Conservation (phyloP, 2,329 filamentous ascomycete genomes). For the Huntiella moniliformis region DNA sequence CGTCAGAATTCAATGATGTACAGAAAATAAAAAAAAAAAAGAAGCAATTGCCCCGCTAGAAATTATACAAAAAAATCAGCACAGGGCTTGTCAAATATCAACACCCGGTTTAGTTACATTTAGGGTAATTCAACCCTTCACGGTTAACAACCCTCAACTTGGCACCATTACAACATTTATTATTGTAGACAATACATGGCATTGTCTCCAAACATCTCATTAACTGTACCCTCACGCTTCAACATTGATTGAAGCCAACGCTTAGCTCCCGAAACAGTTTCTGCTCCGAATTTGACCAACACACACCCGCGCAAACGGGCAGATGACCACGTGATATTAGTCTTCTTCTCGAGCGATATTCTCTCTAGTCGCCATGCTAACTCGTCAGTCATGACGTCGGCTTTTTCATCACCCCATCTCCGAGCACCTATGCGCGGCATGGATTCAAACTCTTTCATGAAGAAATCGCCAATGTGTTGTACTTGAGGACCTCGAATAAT, state of each 20-base stretch:
- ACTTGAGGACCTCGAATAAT: conserved; percentile 61
- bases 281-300: conserved; percentile 77
- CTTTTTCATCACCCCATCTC: conserved; percentile 33
- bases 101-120: not conserved
- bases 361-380: conserved; percentile 37
- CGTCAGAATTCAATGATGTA: no score
- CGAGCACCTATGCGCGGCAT: conserved; percentile 67
- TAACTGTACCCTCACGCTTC: conserved; percentile 52
- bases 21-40: not conserved
- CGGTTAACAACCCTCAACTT: not conserved
- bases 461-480: conserved; percentile 47
- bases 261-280: conserved; percentile 61
- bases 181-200: conserved; percentile 57
- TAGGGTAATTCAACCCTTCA: not conserved
- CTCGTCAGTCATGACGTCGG: conserved; percentile 20
- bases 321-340: conserved; percentile 61
- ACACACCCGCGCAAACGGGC: conserved; percentile 66
- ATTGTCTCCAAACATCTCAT: conserved; percentile 56
- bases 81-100: not conserved
- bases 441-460: conserved; percentile 58
- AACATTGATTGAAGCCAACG: conserved; percentile 66
- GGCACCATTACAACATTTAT: not conserved
- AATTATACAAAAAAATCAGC: not conserved
- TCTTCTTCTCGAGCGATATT: conserved; percentile 36
- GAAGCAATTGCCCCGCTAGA: conserved; percentile 6